These are phyloP conservation scores for Penicillium vulpinum DNA, from an alignment of 2,329 filamentous ascomycete species.

Conservation along the genomic window DNA sequence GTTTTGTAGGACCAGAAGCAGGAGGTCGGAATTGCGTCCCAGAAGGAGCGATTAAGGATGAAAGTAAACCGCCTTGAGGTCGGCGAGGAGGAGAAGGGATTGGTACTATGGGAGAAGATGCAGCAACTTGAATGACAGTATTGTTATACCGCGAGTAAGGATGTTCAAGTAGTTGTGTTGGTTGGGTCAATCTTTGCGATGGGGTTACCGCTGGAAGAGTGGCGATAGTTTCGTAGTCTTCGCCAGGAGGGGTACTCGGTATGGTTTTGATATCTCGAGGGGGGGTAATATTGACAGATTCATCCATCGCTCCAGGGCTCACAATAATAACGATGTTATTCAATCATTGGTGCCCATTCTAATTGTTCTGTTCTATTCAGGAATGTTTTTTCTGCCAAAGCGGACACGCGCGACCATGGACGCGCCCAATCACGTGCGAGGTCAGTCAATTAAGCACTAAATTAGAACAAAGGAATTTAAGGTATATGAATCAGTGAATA, in stretches of 20 bases:
- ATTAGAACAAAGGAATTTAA: not conserved
- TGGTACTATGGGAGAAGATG: slow-evolving; percentile 77
- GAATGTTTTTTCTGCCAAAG: slow-evolving; percentile 27
- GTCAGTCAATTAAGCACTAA: not conserved
- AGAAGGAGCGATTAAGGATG: slow-evolving; percentile 69
- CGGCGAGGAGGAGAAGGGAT: slow-evolving; percentile 43
- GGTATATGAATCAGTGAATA: not conserved
- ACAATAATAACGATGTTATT: slow-evolving; percentile 3
- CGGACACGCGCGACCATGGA: slow-evolving; percentile 23
- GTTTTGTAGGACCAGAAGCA: slow-evolving; percentile 42
- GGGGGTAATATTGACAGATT: slow-evolving; percentile 45
- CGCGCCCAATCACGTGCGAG: slow-evolving; percentile 22
- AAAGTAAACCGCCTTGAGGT: slow-evolving; percentile 49
- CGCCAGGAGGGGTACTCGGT: slow-evolving; percentile 27
- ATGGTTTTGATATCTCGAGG: slow-evolving; percentile 34
- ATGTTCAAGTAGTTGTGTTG: slow-evolving; percentile 59
- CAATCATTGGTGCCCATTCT: not conserved
- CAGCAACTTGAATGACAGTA: slow-evolving; percentile 72
- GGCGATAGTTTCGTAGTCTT: slow-evolving; percentile 51
- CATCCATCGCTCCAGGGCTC: slow-evolving; percentile 44
- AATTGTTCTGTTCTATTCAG: slow-evolving; percentile 12
- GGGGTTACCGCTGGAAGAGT: slow-evolving; percentile 49
- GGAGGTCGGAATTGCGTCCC: slow-evolving; percentile 69
- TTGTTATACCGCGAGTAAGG: slow-evolving; percentile 37
- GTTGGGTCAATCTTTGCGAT: slow-evolving; percentile 59